Evolutionary conservation across 2,329 filamentous ascomycete genomes (phyloP).

Genomic region (Paracorniculantispora psalliotae): DNA sequence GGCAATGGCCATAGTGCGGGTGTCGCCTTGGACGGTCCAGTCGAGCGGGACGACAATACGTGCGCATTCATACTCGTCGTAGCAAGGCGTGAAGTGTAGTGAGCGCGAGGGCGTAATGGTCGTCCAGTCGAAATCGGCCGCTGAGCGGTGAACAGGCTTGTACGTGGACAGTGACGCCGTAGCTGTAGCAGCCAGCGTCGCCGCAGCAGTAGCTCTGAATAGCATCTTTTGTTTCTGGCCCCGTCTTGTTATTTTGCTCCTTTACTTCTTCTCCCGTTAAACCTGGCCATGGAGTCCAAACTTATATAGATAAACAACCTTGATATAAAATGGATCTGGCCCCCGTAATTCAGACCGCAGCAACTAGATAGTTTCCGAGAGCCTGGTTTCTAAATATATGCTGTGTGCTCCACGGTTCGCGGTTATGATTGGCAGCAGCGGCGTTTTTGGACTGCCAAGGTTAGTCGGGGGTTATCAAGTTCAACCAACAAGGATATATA

Average conservation of each 20-base stretch:
- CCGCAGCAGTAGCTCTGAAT: neutral
- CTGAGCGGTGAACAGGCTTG: neutral
- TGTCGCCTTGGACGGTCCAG: conserved; percentile 24
- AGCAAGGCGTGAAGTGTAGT: conserved; percentile 15
- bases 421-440: neutral
- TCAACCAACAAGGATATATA: no score
- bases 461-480: neutral
- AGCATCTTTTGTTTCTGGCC: no score
- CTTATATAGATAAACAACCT: no score
- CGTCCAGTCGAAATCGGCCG: conserved; percentile 25
- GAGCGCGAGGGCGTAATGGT: conserved; percentile 25
- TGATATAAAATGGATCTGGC: neutral
- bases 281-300: no score
- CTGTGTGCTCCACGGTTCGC: neutral
- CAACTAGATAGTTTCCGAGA: neutral
- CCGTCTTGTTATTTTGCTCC: no score
- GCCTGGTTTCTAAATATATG: neutral
- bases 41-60: conserved; percentile 34
- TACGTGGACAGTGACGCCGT: neutral
- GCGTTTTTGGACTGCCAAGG: neutral
- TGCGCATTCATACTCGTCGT: conserved; percentile 32
- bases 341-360: neutral
- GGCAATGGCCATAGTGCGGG: conserved; percentile 27
- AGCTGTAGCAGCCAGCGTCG: neutral
- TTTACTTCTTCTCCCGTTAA: neutral